Base-by-base conservation (phyloP, 768 basidiomycete species). In the Tephrocybe sp. region DNA sequence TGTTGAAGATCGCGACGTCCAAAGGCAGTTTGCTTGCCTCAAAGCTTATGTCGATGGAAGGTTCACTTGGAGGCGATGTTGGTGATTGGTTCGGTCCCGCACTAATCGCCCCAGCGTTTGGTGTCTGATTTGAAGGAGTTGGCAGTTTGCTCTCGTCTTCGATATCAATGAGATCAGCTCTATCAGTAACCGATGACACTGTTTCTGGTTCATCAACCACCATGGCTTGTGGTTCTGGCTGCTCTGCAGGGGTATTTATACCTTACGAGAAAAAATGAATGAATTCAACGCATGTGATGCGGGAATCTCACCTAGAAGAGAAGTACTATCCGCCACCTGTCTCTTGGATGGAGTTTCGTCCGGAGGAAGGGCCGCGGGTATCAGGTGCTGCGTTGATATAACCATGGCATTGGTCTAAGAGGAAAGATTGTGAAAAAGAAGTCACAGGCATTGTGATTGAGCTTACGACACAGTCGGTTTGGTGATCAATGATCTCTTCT, bases 1-100 rank as follows among this genome's bases (percentile, higher is more conserved):
- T 89, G 63, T 95, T 94, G 69, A 91, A 91, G 52, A 97, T 89
- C 7, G 92, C 94, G 9, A 94, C 87, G 61, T 97, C 94, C 47
- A 97, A 71, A 1, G 94, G 93, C 33, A 94, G 73, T 64, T 94
- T 94, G 66, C 86, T 85, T 16, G 93, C 88, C 68, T 94, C 93
- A 58, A 82, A 84, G 47, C 77, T 77, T 3, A 94, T 79, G 63
- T 95, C 93, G 61, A 92, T 84, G 6, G 78, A 71, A 53, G 73
- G 76, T 12, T 77, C 79, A 49, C 70, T 61, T 55, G 73, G 70
- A 42, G 65, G 67, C 11, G 63, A 60, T 10, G 61, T 59, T 18
- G 66, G 50, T 47, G 57, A 56, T 49, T 56, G 46, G 39, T 56
- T 41, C 33, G 49, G 36, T 16, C 48, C 56, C 53, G 57, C 43